Evolutionary conservation across 2,329 filamentous ascomycete species (phyloP), one percentile per base, ranked within the genome.

Genomic region (Diaporthe caulivora): DNA sequence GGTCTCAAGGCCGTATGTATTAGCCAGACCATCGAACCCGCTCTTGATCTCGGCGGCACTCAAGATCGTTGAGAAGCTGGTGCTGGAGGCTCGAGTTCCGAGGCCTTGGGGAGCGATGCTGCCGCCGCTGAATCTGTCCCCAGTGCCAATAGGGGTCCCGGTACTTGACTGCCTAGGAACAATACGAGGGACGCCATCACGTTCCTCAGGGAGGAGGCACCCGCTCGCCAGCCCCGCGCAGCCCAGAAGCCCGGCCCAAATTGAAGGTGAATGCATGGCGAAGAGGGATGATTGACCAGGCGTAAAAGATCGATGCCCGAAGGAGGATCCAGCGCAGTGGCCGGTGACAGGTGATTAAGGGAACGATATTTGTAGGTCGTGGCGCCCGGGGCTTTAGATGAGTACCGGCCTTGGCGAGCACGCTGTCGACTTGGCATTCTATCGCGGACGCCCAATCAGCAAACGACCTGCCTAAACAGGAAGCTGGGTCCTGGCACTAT

Each of bases 1-100:
- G 21, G 84, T 80, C 68, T 79, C 78, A 31, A 87, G 79, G 6
- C 83, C 78, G 71, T 84, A 87, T 29, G 78, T 78, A 44, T 77
- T 81, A 37, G 82, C 83, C 31, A 88, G 83, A 34, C 81, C 84
- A 37, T 83, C 77, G 42, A 87, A 80, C 1, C 83, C 87, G 2
- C 84, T 84, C 57, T 81, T 80, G 69, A 88, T 81, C 76, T 88
- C 87, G 15, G 77, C 76, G 49, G 83, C 79, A 64, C 84, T 88
- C 78, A 88, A 82, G 77, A 88, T 84, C 68, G 81, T 84, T 54
- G 80, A 75, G 70, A 87, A 82, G 34, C 77, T 80, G 17, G 79
- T 72, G 40, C 79, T 79, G 72, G 81, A 80, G 29, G 83, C 80
- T 49, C 83, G 79, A 8, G 80, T 81, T 49, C 83, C 83, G 53